Conservation (phyloP, 495 filamentous ascomycete species). For the Geopyxis carbonaria region DNA sequence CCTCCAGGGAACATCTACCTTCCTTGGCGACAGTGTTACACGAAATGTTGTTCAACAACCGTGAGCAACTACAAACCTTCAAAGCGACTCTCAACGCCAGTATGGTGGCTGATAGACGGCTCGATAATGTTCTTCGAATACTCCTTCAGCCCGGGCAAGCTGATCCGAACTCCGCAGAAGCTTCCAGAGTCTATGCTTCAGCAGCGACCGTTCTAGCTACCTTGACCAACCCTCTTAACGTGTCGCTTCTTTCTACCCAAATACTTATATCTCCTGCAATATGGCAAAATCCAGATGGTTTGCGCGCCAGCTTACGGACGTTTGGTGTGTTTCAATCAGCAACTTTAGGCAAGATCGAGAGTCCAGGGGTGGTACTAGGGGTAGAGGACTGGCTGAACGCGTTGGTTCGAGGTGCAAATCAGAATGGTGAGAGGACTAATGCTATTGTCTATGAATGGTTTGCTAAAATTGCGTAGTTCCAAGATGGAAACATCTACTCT, state of each 20-base stretch:
- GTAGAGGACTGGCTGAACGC: constrained; percentile 72
- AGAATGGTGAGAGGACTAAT: constrained; percentile 25
- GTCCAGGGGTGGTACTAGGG: constrained; percentile 34
- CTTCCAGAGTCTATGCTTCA: constrained; percentile 53
- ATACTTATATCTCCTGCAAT: constrained; percentile 71
- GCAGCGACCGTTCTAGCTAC: constrained; percentile 66
- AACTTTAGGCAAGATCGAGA: constrained; percentile 39
- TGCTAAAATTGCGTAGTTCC: constrained; percentile 35
- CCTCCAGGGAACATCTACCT: not conserved
- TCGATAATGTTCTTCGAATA: constrained; percentile 24
- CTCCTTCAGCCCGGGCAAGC: constrained; percentile 21
- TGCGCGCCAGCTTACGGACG: constrained; percentile 56
- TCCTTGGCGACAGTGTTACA: constrained; percentile 15
- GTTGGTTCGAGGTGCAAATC: constrained; percentile 67
- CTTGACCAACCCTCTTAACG: constrained; percentile 76
- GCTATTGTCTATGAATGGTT: constrained; percentile 3
- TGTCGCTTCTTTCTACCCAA: constrained; percentile 80
- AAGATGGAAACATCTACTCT: constrained; percentile 73
- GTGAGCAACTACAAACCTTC: constrained; percentile 2
- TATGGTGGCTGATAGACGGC: constrained; percentile 23
- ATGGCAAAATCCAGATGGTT: constrained; percentile 55
- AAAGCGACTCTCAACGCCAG: too few species aligned
- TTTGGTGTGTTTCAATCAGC: constrained; percentile 82
- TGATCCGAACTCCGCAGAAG: constrained; percentile 31
- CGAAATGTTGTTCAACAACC: constrained; percentile 7